These are phyloP conservation scores for Dorcoceras hygrometricum DNA, from an alignment of 257 asterid species.

Conservation along the genomic window DNA sequence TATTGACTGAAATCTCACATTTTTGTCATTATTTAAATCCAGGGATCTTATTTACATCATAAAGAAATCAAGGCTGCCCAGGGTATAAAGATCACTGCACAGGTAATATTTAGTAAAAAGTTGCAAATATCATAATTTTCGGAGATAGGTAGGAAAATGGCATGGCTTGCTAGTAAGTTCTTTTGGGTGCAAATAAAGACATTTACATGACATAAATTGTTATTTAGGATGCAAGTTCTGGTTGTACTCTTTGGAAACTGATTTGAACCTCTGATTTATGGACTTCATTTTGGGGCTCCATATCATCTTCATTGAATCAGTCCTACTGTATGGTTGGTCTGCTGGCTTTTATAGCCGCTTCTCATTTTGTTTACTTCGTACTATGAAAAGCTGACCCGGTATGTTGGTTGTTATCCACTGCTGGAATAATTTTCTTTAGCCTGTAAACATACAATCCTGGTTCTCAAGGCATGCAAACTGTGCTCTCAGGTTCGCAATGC, in stretches of 20 bases:
- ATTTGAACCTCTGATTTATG: conserved; percentile 7
- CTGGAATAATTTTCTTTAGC: no score
- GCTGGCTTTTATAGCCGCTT: not conserved
- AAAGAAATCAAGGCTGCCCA: conserved; percentile 96
- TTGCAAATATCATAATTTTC: not conserved
- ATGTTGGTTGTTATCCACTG: no score
- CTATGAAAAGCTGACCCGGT: not conserved
- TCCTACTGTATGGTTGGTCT: not conserved
- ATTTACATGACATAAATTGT: conserved; percentile 2
- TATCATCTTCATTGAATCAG: not conserved
- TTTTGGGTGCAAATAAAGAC: conserved; percentile 10
- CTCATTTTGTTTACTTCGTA: conserved; percentile 2
- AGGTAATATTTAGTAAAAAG: conserved; percentile 46
- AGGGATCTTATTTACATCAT: conserved; percentile 91
- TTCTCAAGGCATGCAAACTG: not conserved
- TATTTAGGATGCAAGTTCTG: not conserved
- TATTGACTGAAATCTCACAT: conserved; percentile 6
- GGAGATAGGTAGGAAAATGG: not conserved
- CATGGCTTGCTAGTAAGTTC: not conserved
- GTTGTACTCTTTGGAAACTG: conserved; percentile 10
- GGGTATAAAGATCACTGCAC: conserved; percentile 95
- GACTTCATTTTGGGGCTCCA: conserved; percentile 17
- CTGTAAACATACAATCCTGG: not conserved
- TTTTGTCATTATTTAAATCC: conserved; percentile 26
- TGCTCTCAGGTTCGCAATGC: not conserved